Percentiles rank a stretch among this genome's conserved stretches.
Conservation (phyloP, 2,329 filamentous ascomycete species). For the Pseudogymnoascus sp. region DNA sequence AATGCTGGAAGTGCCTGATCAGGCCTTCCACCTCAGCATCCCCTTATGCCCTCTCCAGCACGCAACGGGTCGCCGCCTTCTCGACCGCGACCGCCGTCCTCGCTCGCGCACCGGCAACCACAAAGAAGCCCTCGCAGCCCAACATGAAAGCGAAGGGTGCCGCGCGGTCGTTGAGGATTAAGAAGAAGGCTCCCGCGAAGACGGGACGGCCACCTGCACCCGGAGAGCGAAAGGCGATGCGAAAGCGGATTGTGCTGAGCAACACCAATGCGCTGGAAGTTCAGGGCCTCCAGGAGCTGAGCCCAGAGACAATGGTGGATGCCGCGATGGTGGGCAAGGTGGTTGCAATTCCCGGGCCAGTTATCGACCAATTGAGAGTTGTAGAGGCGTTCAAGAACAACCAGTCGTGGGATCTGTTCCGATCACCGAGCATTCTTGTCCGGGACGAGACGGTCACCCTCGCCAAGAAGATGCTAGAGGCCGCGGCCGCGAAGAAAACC, state of each 20-base stretch:
- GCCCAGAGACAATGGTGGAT: conserved; percentile 44
- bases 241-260: conserved; percentile 83
- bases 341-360: conserved; percentile 55
- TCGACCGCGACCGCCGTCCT: conserved; percentile 28
- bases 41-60: conserved; percentile 31
- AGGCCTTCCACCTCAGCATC: conserved; percentile 34
- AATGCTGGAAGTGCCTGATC: conserved; percentile 51
- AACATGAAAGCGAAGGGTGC: conserved; percentile 13
- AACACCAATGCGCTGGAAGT: conserved; percentile 89
- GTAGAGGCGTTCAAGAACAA: conserved; percentile 84
- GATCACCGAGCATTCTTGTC: conserved; percentile 69
- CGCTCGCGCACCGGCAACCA: background rate
- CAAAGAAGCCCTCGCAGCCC: conserved; percentile 11
- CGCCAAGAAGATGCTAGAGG: conserved; percentile 51
- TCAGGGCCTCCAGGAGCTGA: conserved; percentile 54
- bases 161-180: conserved; percentile 27
- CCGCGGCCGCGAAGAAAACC: conserved; percentile 45
- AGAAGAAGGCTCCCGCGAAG: conserved; percentile 38
- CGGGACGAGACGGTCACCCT: conserved; percentile 70
- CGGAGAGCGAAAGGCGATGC: conserved; percentile 78
- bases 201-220: conserved; percentile 48
- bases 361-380: conserved; percentile 74
- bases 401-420: conserved; percentile 82
- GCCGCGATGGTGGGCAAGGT: conserved; percentile 55
- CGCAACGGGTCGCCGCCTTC: conserved; percentile 35